These are phyloP conservation scores for Chimonanthus praecox DNA, from an alignment of 164 flowering plant species.

Conservation along the genomic window DNA sequence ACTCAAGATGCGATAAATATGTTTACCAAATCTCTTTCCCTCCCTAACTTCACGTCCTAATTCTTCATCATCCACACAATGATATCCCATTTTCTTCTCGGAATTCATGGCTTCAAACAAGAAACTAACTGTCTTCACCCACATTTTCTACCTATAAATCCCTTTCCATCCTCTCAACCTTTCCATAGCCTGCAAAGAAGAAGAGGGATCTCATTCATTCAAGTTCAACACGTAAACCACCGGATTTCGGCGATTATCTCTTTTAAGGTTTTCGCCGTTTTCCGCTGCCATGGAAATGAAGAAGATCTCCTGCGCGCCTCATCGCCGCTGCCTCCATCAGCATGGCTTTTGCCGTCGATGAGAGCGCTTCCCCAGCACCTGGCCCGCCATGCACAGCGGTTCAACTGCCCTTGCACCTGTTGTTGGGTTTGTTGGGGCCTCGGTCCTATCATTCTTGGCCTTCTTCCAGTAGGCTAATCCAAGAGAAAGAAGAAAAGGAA, in stretches of 20 bases:
- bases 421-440: background rate
- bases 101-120: background rate
- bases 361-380: background rate
- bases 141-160: background rate
- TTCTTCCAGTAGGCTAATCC: background rate
- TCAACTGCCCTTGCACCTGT: background rate
- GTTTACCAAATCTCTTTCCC: too few relatives aligned
- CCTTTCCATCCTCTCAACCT: background rate
- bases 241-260: background rate
- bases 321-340: background rate
- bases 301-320: background rate
- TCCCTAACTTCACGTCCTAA: too few relatives aligned
- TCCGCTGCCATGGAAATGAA: background rate
- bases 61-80: too few relatives aligned
- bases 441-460: background rate
- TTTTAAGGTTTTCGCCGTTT: background rate
- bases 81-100: too few relatives aligned
- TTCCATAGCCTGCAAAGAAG: background rate
- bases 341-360: background rate
- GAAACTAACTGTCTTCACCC: background rate
- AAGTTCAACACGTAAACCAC: constrained; percentile 1
- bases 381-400: background rate
- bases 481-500: background rate
- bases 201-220: background rate
- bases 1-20: too few relatives aligned